Evolutionary conservation across 148 eudicot species (phyloP).

Genomic region (Limonium bicolor): DNA sequence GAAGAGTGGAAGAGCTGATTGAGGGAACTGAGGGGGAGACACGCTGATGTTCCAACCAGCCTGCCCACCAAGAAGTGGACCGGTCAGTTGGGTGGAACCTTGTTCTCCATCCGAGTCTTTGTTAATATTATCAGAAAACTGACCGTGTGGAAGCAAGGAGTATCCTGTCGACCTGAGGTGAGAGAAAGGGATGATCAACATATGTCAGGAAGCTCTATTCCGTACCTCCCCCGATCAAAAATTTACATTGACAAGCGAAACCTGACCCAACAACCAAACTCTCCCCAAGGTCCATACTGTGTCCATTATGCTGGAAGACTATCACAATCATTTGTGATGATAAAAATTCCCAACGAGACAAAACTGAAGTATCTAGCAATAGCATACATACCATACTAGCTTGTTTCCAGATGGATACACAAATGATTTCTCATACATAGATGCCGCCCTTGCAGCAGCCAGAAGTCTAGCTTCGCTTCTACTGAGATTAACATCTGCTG

Average conservation of each 20-base stretch:
- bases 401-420: constrained; percentile 70
- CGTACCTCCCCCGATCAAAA: not conserved
- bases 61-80: constrained; percentile 16
- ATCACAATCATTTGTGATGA: not conserved
- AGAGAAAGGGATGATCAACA: not conserved
- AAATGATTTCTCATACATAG: constrained; percentile 72
- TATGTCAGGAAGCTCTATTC: not conserved
- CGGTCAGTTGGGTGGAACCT: constrained; percentile 19
- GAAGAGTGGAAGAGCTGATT: constrained; percentile 17
- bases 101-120: constrained; percentile 15
- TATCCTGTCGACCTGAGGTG: constrained; percentile 65
- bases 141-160: constrained; percentile 30
- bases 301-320: not conserved
- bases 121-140: constrained; percentile 11
- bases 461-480: constrained; percentile 58
- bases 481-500: constrained; percentile 19
- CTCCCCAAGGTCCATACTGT: not conserved
- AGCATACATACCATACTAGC: constrained; percentile 39
- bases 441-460: constrained; percentile 94
- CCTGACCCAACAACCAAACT: not conserved
- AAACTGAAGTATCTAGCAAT: not conserved
- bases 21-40: constrained; percentile 24
- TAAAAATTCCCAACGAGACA: not conserved
- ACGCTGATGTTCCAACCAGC: constrained; percentile 21
- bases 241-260: not conserved